These are phyloP conservation scores for Macrolepiota albuminosa DNA, from an alignment of 768 basidiomycete genomes.

Conservation along the genomic window DNA sequence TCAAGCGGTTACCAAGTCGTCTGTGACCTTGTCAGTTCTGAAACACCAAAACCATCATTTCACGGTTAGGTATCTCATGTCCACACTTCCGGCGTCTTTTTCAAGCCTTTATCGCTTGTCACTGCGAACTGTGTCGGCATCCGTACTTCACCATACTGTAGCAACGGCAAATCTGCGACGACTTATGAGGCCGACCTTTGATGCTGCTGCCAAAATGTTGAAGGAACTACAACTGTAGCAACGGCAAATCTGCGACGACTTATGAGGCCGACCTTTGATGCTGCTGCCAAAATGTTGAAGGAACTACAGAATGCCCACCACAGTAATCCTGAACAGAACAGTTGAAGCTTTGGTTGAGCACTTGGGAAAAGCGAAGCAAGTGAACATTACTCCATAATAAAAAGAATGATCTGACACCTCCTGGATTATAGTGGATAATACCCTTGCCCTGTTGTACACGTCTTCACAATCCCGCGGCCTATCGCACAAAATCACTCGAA, in stretches of 20 bases:
- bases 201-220: conserved; percentile 40
- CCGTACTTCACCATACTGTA: conserved; percentile 48
- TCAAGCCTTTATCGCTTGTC: conserved; percentile 58
- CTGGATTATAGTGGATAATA: conserved; percentile 54
- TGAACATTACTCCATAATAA: conserved; percentile 10
- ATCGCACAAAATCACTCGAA: conserved; percentile 53
- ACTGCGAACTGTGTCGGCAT: conserved; percentile 49
- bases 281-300: conserved; percentile 38
- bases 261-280: conserved; percentile 53
- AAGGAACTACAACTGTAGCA: conserved; percentile 35
- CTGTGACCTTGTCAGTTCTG: not conserved
- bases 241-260: conserved; percentile 41
- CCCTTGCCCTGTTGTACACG: conserved; percentile 54
- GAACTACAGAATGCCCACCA: conserved; percentile 30
- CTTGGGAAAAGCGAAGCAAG: conserved; percentile 56
- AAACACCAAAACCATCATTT: not conserved
- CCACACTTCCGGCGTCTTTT: conserved; percentile 33
- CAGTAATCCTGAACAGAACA: conserved; percentile 22
- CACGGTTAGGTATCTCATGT: not conserved
- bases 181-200: conserved; percentile 53
- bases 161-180: conserved; percentile 40
- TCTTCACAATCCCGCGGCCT: conserved; percentile 63
- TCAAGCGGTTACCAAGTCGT: too few relatives aligned
- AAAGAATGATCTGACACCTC: conserved; percentile 1
- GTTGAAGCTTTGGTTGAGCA: conserved; percentile 37